A percentile compares a stretch with the other conserved stretches of the same genome.
These are phyloP conservation scores for Dipodascopsis tothii DNA, from an alignment of 805 yeast genomes.

Conservation along the genomic window DNA sequence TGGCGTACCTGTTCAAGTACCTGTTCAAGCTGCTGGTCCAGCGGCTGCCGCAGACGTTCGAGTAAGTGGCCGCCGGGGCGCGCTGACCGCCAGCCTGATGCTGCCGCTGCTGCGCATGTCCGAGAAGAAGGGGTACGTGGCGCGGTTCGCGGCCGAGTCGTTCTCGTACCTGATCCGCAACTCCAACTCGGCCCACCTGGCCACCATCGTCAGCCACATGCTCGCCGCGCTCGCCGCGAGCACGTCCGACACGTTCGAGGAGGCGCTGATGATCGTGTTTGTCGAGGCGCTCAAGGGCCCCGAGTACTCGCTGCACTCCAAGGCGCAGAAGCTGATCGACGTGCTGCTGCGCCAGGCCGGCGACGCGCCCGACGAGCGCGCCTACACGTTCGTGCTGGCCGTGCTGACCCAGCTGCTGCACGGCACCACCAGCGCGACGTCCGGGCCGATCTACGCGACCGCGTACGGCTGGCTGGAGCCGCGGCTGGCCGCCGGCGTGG, in stretches of 20 bases:
- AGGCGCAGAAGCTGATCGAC: slow-evolving; percentile 34
- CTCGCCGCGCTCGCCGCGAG: slow-evolving; percentile 31
- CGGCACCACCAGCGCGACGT: slow-evolving; percentile 29
- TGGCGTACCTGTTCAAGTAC: slow-evolving; percentile 87
- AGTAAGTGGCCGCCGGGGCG: slow-evolving; percentile 50
- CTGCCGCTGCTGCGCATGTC: slow-evolving; percentile 39
- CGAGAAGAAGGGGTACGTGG: slow-evolving; percentile 52
- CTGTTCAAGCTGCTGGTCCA: slow-evolving; percentile 55
- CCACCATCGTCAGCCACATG: slow-evolving; percentile 38
- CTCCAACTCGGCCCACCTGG: slow-evolving; percentile 44
- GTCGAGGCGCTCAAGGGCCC: slow-evolving; percentile 72
- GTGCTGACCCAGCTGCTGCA: slow-evolving; percentile 30
- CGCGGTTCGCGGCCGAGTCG: slow-evolving; percentile 85
- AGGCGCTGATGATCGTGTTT: slow-evolving; percentile 52
- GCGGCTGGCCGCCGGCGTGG: slow-evolving; percentile 2
- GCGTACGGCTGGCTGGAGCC: slow-evolving; percentile 11
- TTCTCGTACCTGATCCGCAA: slow-evolving; percentile 75
- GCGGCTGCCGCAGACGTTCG: slow-evolving; percentile 65
- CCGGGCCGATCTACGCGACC: slow-evolving; percentile 26
- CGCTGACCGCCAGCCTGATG: slow-evolving; percentile 8
- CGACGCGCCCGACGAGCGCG: neutral
- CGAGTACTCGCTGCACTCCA: slow-evolving; percentile 67
- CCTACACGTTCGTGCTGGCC: slow-evolving; percentile 10
- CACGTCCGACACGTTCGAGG: slow-evolving; percentile 44
- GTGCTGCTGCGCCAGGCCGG: slow-evolving; percentile 3